phyloP scores from a whole-genome alignment of 352 stramenopile species.

The Phytophthora brassicae region DNA sequence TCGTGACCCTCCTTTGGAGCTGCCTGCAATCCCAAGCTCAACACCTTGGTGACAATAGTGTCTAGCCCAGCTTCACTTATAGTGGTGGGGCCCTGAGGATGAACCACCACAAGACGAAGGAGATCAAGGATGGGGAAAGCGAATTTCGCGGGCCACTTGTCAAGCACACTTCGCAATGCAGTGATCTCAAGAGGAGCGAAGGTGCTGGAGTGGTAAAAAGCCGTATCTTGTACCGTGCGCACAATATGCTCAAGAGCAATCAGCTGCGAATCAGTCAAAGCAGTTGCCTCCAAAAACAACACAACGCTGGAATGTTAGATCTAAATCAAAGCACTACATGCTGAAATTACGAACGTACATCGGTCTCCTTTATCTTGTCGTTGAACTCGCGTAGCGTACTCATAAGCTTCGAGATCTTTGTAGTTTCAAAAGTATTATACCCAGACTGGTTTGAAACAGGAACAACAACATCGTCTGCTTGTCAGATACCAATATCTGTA shows the following conservation, averaged over 20 bases:
- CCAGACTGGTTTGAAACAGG: slow-evolving; percentile 42
- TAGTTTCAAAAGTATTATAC: slow-evolving; percentile 93
- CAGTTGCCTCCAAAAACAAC: slow-evolving; percentile 11
- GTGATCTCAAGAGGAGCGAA: slow-evolving; percentile 68
- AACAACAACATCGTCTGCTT: slow-evolving; percentile 9
- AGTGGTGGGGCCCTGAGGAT: slow-evolving; percentile 75
- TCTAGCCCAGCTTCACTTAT: slow-evolving; percentile 41
- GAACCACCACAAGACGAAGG: slow-evolving; percentile 85
- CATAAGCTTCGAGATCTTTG: slow-evolving; percentile 91
- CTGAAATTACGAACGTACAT: slow-evolving; percentile 29
- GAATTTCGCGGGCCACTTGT: slow-evolving; percentile 65
- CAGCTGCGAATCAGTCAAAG: slow-evolving; percentile 52
- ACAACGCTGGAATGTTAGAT: slow-evolving; percentile 1
- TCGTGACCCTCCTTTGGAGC: slow-evolving; percentile 23
- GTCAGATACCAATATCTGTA: slow-evolving; percentile 1
- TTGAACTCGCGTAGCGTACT: slow-evolving; percentile 92
- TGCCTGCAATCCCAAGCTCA: slow-evolving; percentile 44
- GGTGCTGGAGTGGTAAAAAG: slow-evolving; percentile 92
- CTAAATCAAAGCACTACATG: not conserved
- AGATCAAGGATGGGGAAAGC: slow-evolving; percentile 93
- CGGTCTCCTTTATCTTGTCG: slow-evolving; percentile 55
- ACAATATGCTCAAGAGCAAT: slow-evolving; percentile 60
- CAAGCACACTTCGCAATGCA: slow-evolving; percentile 61
- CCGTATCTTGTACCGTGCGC: slow-evolving; percentile 74
- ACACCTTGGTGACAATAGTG: slow-evolving; percentile 33